phyloP scores from a whole-genome alignment of 78 protist species.

The Dictyostelium capitatum region DNA sequence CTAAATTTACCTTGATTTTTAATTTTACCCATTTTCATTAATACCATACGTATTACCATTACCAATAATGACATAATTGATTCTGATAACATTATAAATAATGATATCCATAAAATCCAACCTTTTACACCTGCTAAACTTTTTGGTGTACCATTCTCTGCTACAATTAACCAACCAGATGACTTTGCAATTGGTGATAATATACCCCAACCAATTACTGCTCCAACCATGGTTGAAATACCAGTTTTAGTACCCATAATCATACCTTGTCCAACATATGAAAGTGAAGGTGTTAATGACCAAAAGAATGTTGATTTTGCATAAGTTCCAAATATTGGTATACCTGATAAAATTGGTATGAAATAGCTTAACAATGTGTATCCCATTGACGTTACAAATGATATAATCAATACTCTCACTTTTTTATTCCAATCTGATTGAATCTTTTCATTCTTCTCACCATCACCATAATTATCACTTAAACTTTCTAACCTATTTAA shows the following conservation, averaged over 20 bases:
- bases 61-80: constrained; percentile 66
- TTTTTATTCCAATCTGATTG: constrained; percentile 30
- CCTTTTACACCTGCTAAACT: constrained; percentile 50
- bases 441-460: background rate
- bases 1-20: background rate
- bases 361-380: constrained; percentile 82
- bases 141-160: background rate
- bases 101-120: constrained; percentile 90
- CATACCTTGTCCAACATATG: constrained; percentile 92
- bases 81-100: constrained; percentile 87
- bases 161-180: constrained; percentile 72
- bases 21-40: background rate
- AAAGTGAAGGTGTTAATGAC: constrained; percentile 85
- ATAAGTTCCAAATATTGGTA: constrained; percentile 87
- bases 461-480: background rate
- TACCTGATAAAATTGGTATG: constrained; percentile 69
- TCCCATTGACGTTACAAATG: constrained; percentile 66
- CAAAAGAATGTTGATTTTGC: constrained; percentile 65
- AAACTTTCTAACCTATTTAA: background rate
- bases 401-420: constrained; percentile 73
- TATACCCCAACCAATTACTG: constrained; percentile 87
- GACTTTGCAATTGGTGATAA: constrained; percentile 86
- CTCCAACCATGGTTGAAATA: constrained; percentile 76
- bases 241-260: constrained; percentile 90
- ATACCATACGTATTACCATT: background rate